A percentile compares a stretch with the other conserved stretches of the same genome.
Evolutionary conservation across 257 asterid species (phyloP).

Genomic region (Fraxinus excelsior): DNA sequence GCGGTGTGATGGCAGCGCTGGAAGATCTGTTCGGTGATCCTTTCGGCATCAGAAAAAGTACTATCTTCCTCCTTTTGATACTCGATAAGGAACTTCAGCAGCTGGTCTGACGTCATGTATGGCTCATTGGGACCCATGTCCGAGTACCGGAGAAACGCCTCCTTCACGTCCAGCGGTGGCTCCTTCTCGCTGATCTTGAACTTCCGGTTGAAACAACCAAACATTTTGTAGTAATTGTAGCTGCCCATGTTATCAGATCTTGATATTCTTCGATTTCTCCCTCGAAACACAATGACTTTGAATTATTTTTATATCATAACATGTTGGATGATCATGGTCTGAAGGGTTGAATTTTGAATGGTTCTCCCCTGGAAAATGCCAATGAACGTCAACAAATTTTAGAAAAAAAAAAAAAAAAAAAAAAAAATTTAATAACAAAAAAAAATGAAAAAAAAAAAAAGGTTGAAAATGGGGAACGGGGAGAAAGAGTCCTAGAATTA

Average conservation of each 20-base stretch:
- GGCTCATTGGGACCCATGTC: conserved; percentile 32
- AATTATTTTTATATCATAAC: conserved; percentile 1
- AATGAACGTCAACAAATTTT: background rate
- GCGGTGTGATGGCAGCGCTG: conserved; percentile 54
- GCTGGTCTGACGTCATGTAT: conserved; percentile 71
- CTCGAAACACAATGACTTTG: conserved; percentile 2
- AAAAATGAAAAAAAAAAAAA: background rate
- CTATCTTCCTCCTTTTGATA: conserved; percentile 61
- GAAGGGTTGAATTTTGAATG: background rate
- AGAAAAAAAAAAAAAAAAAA: too few relatives aligned
- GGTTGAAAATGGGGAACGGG: conserved; percentile 4
- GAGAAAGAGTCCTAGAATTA: conserved; percentile 35
- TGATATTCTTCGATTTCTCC: background rate
- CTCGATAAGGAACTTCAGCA: conserved; percentile 57
- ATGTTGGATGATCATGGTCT: background rate
- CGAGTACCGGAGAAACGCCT: conserved; percentile 59
- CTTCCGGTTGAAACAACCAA: conserved; percentile 88
- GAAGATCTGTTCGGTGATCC: conserved; percentile 55
- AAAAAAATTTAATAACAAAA: background rate
- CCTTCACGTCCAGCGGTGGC: conserved; percentile 89
- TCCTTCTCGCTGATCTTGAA: conserved; percentile 83
- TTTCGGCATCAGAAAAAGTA: conserved; percentile 56
- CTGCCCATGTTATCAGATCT: conserved; percentile 62
- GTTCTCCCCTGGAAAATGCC: conserved; percentile 3
- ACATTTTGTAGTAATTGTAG: conserved; percentile 88